phyloP scores from a whole-genome alignment of 768 basidiomycete genomes.

The Russula foetens region DNA sequence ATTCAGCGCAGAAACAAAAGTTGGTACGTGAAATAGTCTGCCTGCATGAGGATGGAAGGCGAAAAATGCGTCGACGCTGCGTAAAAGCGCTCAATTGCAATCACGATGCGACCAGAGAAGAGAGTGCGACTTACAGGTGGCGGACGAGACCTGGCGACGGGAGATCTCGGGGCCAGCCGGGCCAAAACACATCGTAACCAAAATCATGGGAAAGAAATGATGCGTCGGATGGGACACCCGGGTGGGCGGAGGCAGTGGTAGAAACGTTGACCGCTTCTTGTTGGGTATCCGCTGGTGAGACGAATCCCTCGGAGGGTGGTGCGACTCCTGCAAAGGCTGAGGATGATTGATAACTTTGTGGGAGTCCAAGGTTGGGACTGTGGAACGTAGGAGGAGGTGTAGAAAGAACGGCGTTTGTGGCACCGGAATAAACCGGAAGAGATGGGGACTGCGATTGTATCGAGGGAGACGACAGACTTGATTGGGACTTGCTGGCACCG shows the following conservation, averaged over 20 bases:
- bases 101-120: background rate
- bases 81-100: background rate
- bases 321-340: background rate
- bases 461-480: conserved; percentile 1
- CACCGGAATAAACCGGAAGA: background rate
- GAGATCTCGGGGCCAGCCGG: conserved; percentile 49
- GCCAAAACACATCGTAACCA: conserved; percentile 16
- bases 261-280: background rate
- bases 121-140: conserved; percentile 45
- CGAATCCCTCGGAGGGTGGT: background rate
- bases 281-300: background rate
- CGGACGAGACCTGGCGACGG: conserved; percentile 55
- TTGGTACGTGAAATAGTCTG: conserved; percentile 58
- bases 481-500: background rate
- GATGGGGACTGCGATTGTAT: conserved; percentile 7
- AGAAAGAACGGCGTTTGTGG: background rate
- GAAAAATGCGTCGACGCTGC: conserved; percentile 73
- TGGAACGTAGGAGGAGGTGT: background rate
- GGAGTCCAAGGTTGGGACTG: background rate
- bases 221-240: background rate
- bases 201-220: background rate
- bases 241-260: background rate
- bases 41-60: conserved; percentile 65
- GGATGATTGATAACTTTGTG: background rate
- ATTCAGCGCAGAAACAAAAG: conserved; percentile 55